Conservation (phyloP, 1,139 yeast genomes). For the Diutina neorugosa region DNA sequence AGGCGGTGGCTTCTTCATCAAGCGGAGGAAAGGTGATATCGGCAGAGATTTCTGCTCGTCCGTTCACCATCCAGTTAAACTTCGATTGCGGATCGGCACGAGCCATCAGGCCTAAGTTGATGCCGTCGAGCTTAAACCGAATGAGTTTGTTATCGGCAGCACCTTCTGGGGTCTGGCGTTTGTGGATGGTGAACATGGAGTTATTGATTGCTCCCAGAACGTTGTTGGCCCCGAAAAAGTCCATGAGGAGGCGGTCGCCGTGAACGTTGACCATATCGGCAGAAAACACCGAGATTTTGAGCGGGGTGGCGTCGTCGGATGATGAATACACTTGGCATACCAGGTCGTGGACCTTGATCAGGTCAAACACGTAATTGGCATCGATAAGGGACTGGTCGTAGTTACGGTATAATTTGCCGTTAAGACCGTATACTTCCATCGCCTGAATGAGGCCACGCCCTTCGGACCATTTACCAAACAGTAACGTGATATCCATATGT, state of each 20-base stretch:
- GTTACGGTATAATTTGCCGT: constrained; percentile 30
- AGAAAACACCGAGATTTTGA: constrained; percentile 47
- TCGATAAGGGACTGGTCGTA: constrained; percentile 13
- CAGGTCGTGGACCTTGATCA: constrained; percentile 45
- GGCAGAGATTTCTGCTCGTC: constrained; percentile 57
- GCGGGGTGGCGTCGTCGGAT: constrained; percentile 17
- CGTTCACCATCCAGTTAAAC: constrained; percentile 61
- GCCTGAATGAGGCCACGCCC: constrained; percentile 57
- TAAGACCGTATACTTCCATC: constrained; percentile 49
- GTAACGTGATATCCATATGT: constrained; percentile 43
- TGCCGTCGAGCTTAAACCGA: constrained; percentile 52
- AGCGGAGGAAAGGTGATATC: constrained; percentile 51
- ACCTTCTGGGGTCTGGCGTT: constrained; percentile 22
- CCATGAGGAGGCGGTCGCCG: constrained; percentile 45
- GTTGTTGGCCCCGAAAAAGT: constrained; percentile 56
- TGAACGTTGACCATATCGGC: constrained; percentile 53
- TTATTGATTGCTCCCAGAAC: constrained; percentile 66
- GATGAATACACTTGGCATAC: constrained; percentile 27
- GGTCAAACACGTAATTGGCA: constrained; percentile 35
- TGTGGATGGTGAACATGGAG: constrained; percentile 63
- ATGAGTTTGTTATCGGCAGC: constrained; percentile 29
- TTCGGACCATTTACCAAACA: constrained; percentile 58
- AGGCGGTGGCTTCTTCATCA: constrained; percentile 12
- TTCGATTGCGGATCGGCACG: constrained; percentile 26
- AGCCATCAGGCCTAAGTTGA: constrained; percentile 37